Evolutionary conservation across 352 stramenopile species (phyloP).

Genomic region (Phytophthora pinifolia): DNA sequence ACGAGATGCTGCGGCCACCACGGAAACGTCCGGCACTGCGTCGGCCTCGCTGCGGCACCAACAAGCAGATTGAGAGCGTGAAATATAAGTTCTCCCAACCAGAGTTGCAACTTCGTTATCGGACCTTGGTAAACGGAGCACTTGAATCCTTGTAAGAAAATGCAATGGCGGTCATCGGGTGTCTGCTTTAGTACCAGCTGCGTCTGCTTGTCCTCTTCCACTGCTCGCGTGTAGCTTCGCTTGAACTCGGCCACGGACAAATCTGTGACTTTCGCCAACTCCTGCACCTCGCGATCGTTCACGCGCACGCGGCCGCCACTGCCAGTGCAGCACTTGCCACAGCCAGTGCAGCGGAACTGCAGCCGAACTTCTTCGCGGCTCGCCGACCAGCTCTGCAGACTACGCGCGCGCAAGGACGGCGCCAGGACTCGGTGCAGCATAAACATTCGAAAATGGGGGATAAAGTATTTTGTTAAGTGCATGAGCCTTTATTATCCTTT

Average conservation of each 20-base stretch:
- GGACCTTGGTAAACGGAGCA: constrained; percentile 69
- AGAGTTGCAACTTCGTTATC: background rate
- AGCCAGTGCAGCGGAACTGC: constrained; percentile 71
- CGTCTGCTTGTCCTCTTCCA: constrained; percentile 21
- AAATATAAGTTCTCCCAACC: background rate
- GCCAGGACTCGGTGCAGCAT: constrained; percentile 1
- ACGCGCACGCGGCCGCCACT: constrained; percentile 65
- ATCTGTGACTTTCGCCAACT: constrained; percentile 37
- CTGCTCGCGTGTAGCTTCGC: constrained; percentile 31
- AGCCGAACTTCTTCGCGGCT: constrained; percentile 41
- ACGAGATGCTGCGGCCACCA: constrained; percentile 82
- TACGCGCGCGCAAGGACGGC: background rate
- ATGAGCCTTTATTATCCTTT: too few relatives aligned
- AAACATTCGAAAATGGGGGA: too few relatives aligned
- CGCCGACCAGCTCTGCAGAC: constrained; percentile 39
- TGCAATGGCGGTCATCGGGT: constrained; percentile 53
- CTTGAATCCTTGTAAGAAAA: constrained; percentile 66
- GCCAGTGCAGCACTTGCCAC: constrained; percentile 80
- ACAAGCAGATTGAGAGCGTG: constrained; percentile 1
- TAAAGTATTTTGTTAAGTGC: too few relatives aligned
- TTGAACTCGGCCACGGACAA: constrained; percentile 39
- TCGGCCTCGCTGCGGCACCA: constrained; percentile 50
- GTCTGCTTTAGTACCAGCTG: constrained; percentile 53
- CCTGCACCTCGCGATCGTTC: constrained; percentile 57
- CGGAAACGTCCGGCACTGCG: constrained; percentile 79